These are phyloP conservation scores for Globisporangium recalcitrans DNA, from an alignment of 352 stramenopile species.

Conservation along the genomic window DNA sequence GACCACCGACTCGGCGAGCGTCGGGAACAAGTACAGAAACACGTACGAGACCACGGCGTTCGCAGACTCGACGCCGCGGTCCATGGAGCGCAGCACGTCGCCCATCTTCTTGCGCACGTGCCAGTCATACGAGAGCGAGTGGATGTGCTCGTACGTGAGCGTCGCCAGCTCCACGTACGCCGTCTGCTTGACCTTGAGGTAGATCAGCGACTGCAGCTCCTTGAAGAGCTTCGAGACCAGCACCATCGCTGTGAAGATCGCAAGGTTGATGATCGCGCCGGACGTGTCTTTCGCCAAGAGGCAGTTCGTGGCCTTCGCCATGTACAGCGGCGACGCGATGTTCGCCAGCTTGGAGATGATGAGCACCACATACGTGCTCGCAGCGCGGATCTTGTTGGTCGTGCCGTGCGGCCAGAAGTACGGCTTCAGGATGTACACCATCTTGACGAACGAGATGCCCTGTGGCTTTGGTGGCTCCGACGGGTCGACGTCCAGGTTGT, in stretches of 20 bases:
- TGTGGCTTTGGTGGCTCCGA: conserved; percentile 22
- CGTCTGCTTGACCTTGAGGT: conserved; percentile 95
- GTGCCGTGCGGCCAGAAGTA: conserved; percentile 84
- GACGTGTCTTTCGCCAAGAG: conserved; percentile 66
- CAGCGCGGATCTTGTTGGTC: conserved; percentile 71
- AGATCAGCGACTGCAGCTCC: conserved; percentile 94
- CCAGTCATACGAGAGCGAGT: conserved; percentile 96
- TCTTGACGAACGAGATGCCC: conserved; percentile 80
- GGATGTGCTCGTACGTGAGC: conserved; percentile 95
- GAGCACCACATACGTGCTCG: conserved; percentile 92
- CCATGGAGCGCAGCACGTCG: conserved; percentile 93
- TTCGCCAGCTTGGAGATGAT: conserved; percentile 90
- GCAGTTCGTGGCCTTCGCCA: conserved; percentile 91
- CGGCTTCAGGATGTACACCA: conserved; percentile 80
- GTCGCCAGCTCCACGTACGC: conserved; percentile 97
- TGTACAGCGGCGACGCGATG: conserved; percentile 89
- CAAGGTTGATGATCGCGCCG: conserved; percentile 49
- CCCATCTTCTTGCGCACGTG: conserved; percentile 97
- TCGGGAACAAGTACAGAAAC: conserved; percentile 95
- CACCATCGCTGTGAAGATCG: conserved; percentile 77
- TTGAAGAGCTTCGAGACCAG: conserved; percentile 90
- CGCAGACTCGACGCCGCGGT: conserved; percentile 89
- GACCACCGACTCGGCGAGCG: conserved; percentile 93
- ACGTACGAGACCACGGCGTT: conserved; percentile 96
- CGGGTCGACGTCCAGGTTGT: conserved; percentile 27